Percentiles rank a stretch among this genome's conserved stretches.
Evolutionary conservation across 176 grass and related monocot species (phyloP).

Genomic region (Themeda triandra): DNA sequence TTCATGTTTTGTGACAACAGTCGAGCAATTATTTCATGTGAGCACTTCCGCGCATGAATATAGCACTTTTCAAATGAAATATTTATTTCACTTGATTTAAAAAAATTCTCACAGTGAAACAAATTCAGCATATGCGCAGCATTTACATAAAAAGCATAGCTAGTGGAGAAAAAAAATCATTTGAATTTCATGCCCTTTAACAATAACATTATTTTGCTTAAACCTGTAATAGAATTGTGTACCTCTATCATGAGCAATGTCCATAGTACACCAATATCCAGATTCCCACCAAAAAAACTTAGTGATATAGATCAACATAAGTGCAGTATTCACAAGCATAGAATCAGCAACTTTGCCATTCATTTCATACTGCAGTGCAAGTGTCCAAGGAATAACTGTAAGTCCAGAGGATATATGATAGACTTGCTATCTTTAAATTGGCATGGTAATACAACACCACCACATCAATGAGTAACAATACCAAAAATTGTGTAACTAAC

Average conservation of each 20-base stretch:
- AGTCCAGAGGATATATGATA: neutral
- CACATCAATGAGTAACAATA: neutral
- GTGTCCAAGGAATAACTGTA: slow-evolving; percentile 20
- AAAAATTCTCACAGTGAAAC: neutral
- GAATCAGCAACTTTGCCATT: slow-evolving; percentile 79
- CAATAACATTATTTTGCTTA: neutral
- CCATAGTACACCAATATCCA: slow-evolving; percentile 99
- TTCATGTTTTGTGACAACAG: neutral
- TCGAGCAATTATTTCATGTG: neutral
- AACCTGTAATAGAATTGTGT: neutral
- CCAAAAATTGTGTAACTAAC: neutral
- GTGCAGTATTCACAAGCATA: slow-evolving; percentile 91
- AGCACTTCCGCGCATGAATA: neutral
- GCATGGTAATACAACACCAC: neutral
- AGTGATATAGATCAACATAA: slow-evolving; percentile 98
- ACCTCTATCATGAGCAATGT: slow-evolving; percentile 99
- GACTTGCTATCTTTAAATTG: neutral
- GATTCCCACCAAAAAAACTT: slow-evolving; percentile 99
- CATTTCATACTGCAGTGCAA: slow-evolving; percentile 76
- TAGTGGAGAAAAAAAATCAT: neutral
- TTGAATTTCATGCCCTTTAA: neutral
- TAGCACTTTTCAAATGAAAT: neutral
- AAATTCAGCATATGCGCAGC: neutral
- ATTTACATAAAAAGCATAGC: neutral
- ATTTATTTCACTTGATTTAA: neutral